A percentile compares a stretch with the other conserved stretches of the same genome.
These are phyloP conservation scores for Cladophialophora exuberans DNA, from an alignment of 2,329 filamentous ascomycete species.

Conservation along the genomic window DNA sequence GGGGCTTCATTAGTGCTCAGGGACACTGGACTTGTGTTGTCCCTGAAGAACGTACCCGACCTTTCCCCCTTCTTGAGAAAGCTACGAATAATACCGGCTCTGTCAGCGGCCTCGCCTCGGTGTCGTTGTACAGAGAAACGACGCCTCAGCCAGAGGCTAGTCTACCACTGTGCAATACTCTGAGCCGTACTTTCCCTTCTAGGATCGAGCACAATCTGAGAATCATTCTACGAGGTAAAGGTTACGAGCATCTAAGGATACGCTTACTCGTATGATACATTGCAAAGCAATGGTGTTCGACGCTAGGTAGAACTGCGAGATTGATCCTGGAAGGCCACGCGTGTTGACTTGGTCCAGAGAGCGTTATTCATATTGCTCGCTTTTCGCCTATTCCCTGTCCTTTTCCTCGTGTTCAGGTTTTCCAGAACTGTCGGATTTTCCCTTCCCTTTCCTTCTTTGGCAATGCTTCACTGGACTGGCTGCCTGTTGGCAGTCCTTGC, in stretches of 20 bases:
- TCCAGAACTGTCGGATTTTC: not conserved
- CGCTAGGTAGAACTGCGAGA: conserved; percentile 7
- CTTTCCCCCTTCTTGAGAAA: too few relatives aligned
- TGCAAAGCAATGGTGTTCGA: not conserved
- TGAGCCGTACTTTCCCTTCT: not conserved
- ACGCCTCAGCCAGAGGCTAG: not conserved
- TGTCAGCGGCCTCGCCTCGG: not conserved
- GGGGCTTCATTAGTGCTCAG: not conserved
- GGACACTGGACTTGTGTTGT: not conserved
- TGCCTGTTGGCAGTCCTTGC: not conserved
- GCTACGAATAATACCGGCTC: too few relatives aligned
- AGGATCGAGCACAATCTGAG: too few relatives aligned
- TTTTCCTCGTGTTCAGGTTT: not conserved
- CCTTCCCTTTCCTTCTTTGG: not conserved
- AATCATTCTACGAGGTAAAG: too few relatives aligned
- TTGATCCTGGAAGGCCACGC: conserved; percentile 1
- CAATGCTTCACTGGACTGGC: not conserved
- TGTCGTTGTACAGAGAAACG: not conserved
- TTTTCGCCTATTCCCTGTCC: not conserved
- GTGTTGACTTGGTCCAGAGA: not conserved
- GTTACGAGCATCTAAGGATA: too few relatives aligned
- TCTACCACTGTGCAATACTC: not conserved
- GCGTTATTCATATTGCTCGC: not conserved
- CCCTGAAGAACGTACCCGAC: not conserved
- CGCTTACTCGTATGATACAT: too few relatives aligned